phyloP scores from a whole-genome alignment of 2,329 filamentous ascomycete species.

The Claviceps africana region DNA sequence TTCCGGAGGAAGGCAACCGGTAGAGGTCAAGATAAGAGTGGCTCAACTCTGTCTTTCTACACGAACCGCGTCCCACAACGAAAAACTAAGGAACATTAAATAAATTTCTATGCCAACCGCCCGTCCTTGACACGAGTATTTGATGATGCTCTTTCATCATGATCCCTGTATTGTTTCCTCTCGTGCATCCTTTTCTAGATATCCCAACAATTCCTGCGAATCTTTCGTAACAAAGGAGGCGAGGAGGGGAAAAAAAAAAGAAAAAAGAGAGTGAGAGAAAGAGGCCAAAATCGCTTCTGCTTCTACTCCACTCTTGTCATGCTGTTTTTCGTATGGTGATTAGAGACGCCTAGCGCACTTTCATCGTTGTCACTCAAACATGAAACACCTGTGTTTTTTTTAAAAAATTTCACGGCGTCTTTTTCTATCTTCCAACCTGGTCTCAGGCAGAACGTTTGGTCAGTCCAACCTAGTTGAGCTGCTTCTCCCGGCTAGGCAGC shows the following conservation, averaged over 20 bases:
- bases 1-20: neutral
- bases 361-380: neutral
- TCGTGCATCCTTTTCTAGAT: neutral
- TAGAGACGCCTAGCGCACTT: neutral
- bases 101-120: constrained; percentile 3
- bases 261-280: neutral
- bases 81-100: neutral
- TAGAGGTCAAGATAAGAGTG: neutral
- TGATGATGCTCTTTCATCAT: neutral
- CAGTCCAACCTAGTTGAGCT: constrained; percentile 12
- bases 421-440: neutral
- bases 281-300: neutral
- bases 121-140: neutral
- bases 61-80: neutral
- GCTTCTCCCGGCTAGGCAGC: constrained; percentile 23
- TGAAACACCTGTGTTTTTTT: neutral
- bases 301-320: neutral
- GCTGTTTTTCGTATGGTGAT: neutral
- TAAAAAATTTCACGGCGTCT: neutral
- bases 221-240: neutral
- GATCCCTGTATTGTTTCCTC: neutral
- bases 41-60: constrained; percentile 1
- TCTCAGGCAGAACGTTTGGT: neutral
- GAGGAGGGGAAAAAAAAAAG: neutral
- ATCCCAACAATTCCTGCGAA: neutral